These are phyloP conservation scores for Kalanchoe fedtschenkoi DNA, from an alignment of 164 flowering plant species.

Conservation along the genomic window DNA sequence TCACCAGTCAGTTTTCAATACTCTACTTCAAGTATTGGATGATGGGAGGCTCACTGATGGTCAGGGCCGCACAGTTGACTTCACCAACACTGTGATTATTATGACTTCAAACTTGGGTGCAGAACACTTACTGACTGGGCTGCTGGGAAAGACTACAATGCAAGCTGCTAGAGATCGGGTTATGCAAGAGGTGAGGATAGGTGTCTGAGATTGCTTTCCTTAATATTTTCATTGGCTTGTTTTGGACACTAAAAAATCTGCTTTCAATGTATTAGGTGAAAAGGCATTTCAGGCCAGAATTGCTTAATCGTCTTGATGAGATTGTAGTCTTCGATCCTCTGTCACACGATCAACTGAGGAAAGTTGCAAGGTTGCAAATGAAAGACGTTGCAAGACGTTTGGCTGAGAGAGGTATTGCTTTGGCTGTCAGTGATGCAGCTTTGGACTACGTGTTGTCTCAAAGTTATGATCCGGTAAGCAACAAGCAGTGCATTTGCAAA, in stretches of 20 bases:
- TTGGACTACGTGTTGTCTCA: constrained; percentile 57
- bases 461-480: constrained; percentile 85
- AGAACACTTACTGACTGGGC: constrained; percentile 61
- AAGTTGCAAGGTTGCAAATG: constrained; percentile 72
- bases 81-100: constrained; percentile 73
- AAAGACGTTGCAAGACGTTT: constrained; percentile 72
- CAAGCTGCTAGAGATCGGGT: constrained; percentile 60
- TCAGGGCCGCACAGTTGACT: constrained; percentile 87
- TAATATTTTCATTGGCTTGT: neutral
- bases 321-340: constrained; percentile 83
- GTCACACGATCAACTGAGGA: constrained; percentile 63
- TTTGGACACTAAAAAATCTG: neutral
- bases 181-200: constrained; percentile 48
- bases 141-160: constrained; percentile 59
- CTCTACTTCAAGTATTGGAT: constrained; percentile 83
- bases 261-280: constrained; percentile 34
- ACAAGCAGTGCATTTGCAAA: neutral
- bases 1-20: constrained; percentile 64
- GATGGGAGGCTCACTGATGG: constrained; percentile 95
- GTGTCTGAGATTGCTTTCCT: neutral
- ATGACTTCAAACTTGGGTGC: constrained; percentile 97
- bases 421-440: constrained; percentile 77
- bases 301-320: constrained; percentile 81
- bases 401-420: constrained; percentile 75
- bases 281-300: constrained; percentile 72